Base-by-base conservation (phyloP, 345 rosid species). In the Eucalyptus brandiana region DNA sequence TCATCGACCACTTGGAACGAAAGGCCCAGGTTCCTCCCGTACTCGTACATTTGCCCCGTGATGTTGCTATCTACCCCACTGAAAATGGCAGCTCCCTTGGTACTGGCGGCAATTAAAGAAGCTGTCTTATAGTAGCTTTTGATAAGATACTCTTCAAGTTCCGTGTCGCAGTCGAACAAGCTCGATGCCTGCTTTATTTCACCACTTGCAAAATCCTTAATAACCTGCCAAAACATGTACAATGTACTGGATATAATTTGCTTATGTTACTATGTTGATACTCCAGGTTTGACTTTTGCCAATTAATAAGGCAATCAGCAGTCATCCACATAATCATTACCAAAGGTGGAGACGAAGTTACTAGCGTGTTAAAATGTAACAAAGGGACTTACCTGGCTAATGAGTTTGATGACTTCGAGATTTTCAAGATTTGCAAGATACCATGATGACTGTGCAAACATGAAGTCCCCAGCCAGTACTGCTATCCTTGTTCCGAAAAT, bases 371-470 rank as follows among this genome's bases (percentile, higher is more conserved):
- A 15, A 51, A 18, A 26, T 87, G 69, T 58, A 56, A 54, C 69
- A 80, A 26, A 40, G 86, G 28, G 85, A 76, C 85, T 7, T 91
- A 97, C 99, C 98, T 96, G 99, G 92, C 99, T 96, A 86, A 98
- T 98, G 88, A 98, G 98, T 91, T 97, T 98, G 93, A 97, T 98
- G 92, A 97, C 98, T 93, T 97, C 95, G 21, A 98, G 93, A 91
- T 96, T 98, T 91, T 97, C 99, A 12, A 98, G 98, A 92, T 97
- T 98, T 40, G 99, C 99, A 4, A 98, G 94, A 93, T 95, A 97
- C 99, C 99, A 97, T 26, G 99, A 98, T 8, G 99, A 96, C 92
- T 98, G 99, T 93, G 98, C 99, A 93, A 97, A 98, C 99, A 97
- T 96, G 91, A 96, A 98, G 88, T 98, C 99, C 88, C 98, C 99